Conservation (phyloP, 2,329 filamentous ascomycete genomes). For the Pyrenophora teres region DNA sequence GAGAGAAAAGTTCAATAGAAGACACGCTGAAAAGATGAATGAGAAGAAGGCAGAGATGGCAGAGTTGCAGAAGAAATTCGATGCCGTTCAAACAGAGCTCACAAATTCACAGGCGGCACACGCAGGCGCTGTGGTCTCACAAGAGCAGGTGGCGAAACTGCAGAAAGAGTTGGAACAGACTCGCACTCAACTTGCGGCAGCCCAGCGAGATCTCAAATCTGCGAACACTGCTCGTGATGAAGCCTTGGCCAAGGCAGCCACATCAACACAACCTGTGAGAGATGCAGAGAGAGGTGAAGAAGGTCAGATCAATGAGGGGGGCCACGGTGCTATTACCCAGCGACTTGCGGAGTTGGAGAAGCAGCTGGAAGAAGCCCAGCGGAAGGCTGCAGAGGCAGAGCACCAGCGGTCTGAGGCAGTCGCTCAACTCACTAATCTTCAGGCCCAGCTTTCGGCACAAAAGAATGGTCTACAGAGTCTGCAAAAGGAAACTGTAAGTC, state of each 20-base stretch:
- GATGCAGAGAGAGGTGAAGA: slow-evolving; percentile 52
- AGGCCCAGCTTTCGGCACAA: slow-evolving; percentile 54
- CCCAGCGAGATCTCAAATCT: slow-evolving; percentile 58
- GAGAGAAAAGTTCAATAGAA: slow-evolving; percentile 57
- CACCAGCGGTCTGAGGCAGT: slow-evolving; percentile 47
- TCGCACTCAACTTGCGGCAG: slow-evolving; percentile 24
- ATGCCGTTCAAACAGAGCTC: slow-evolving; percentile 54
- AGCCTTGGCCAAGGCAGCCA: slow-evolving; percentile 55
- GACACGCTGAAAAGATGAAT: slow-evolving; percentile 28
- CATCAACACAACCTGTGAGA: slow-evolving; percentile 46
- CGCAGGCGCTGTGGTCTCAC: slow-evolving; percentile 20
- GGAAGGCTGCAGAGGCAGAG: slow-evolving; percentile 34
- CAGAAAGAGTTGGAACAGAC: slow-evolving; percentile 30
- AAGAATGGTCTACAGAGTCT: slow-evolving; percentile 67
- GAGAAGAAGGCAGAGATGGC: slow-evolving; percentile 56
- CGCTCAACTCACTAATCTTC: slow-evolving; percentile 42
- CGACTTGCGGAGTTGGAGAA: slow-evolving; percentile 46
- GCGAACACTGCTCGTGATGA: slow-evolving; percentile 68
- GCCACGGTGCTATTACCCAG: slow-evolving; percentile 27
- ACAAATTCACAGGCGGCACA: slow-evolving; percentile 16
- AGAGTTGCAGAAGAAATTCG: slow-evolving; percentile 61
- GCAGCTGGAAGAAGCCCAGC: slow-evolving; percentile 43
- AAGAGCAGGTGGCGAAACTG: slow-evolving; percentile 67
- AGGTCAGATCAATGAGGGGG: slow-evolving; percentile 50
- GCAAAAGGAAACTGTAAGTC: slow-evolving; percentile 61